Base-by-base conservation (phyloP, 2,329 filamentous ascomycete genomes). In the Sarocladium strictum region DNA sequence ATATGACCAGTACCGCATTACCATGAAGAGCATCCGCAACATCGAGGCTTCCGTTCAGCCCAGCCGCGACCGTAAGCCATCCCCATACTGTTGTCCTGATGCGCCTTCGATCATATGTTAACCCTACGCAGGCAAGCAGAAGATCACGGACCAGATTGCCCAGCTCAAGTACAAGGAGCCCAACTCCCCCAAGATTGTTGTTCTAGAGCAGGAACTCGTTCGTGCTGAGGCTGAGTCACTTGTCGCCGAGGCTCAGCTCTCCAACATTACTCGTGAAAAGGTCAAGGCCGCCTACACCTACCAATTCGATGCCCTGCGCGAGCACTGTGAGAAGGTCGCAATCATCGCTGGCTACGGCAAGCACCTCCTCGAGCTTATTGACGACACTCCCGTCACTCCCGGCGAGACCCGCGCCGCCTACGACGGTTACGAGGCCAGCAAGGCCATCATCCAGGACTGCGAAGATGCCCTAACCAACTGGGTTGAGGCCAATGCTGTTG, bases 111-210 rank as follows among this genome's bases (percentile, higher is more conserved):
- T 15, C 37, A 21, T 15, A 24, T 33, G 32, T 56, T 62, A 23
- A 62, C 54, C 9, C 14, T 4, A 17, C 17, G 55, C 62, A 95
- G 90, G 90, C 73, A 99, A 99, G 79, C 93, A 97, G 73, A 99
- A 97, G 77, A 97, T 99, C 67, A 96, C 90, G 65, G 94, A 99
- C 70, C 90, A 97, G 70, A 99, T 99, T 64, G 93, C 94, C 52
- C 93, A 97, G 72, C 83, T 99, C 65, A 99, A 99, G 75, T 99
- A 97, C 84, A 99, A 99, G 79, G 94, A 99, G 73, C 94, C 94
- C 62, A 96, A 96, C 77, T 97, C 92, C 33, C 92, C 93, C 60
- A 94, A 91, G 76, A 97, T 99, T 63, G 91, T 97, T 56, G 92
- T 99, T 38, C 86, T 99, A 54, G 94, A 99, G 76, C 94, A 99